Evolutionary conservation across 805 yeast species (phyloP), one percentile per base, ranked within the genome.

Genomic region (Torulaspora microellipsoides): DNA sequence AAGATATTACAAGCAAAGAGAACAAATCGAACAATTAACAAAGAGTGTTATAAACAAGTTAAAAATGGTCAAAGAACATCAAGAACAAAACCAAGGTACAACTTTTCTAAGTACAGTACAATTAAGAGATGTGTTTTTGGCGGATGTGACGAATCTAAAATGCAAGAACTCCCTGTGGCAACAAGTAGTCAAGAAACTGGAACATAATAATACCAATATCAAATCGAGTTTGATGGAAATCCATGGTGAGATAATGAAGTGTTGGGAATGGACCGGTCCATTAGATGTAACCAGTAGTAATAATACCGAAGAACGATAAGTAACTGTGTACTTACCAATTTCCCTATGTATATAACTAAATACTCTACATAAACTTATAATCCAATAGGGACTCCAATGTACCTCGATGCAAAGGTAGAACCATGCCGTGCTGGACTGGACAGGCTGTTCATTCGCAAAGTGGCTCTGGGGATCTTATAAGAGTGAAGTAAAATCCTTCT

Each of bases 211-310:
- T 59, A 68, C 84, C 15, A 83, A 82, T 55, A 77, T 89, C 10
- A 75, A 80, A 45, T 69, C 74, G 13, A 72, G 77, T 31, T 72
- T 82, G 43, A 65, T 78, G 43, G 97, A 89, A 59, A 73, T 81
- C 25, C 85, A 83, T 56, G 96, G 97, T 13, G 96, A 89, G 52
- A 85, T 89, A 47, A 78, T 85, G 74, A 80, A 80, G 58, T 86
- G 86, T 29, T 85, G 95, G 87, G 88, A 87, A 58, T 89, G 96
- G 96, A 73, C 81, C 30, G 78, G 81, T 8, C 64, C 64, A 8
- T 28, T 41, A 12, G 44, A 37, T 11, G 40, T 20, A 20, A 20
- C 25, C 25, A 20, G 25, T 20, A 20, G 25, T 20, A 20, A 7
- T 20, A 20, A 20, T 20, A 20, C 25, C 25, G 25, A 20, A 20